Conservation (phyloP, 2,329 filamentous ascomycete genomes). For the Cladosporium sp. region DNA sequence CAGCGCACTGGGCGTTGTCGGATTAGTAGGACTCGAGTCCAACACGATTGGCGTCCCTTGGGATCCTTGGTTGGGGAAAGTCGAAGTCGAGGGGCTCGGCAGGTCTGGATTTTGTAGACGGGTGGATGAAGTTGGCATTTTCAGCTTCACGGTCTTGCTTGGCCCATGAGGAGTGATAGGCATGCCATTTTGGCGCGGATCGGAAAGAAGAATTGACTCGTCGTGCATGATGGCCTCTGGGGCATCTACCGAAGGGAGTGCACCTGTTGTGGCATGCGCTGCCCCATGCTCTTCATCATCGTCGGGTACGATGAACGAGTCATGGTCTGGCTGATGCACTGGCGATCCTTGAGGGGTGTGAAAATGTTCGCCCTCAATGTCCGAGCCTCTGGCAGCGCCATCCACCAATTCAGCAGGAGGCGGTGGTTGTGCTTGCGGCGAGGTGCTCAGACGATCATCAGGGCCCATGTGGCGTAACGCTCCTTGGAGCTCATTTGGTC, state of each 20-base stretch:
- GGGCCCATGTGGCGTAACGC: neutral
- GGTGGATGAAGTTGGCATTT: neutral
- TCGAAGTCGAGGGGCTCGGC: neutral
- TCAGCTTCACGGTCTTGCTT: neutral
- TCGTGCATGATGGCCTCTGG: too few species aligned
- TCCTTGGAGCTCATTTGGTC: neutral
- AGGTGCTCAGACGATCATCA: conserved; percentile 24
- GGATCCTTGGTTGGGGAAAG: neutral
- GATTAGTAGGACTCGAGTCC: neutral
- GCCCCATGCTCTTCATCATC: neutral
- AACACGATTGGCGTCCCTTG: neutral
- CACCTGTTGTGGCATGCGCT: neutral
- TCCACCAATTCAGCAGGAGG: neutral
- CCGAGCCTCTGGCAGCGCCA: neutral
- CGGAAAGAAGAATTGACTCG: too few species aligned
- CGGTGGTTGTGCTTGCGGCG: conserved; percentile 14
- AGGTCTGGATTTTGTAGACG: neutral
- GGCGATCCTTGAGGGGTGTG: conserved; percentile 15
- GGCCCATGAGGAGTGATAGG: neutral
- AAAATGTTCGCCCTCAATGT: conserved; percentile 16
- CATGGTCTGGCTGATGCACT: neutral
- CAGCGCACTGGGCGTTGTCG: too few species aligned
- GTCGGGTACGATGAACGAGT: conserved; percentile 1
- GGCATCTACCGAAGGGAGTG: neutral
- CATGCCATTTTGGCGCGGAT: neutral